phyloP scores from a whole-genome alignment of 495 filamentous ascomycete species.

The Aspergillus leporis region DNA sequence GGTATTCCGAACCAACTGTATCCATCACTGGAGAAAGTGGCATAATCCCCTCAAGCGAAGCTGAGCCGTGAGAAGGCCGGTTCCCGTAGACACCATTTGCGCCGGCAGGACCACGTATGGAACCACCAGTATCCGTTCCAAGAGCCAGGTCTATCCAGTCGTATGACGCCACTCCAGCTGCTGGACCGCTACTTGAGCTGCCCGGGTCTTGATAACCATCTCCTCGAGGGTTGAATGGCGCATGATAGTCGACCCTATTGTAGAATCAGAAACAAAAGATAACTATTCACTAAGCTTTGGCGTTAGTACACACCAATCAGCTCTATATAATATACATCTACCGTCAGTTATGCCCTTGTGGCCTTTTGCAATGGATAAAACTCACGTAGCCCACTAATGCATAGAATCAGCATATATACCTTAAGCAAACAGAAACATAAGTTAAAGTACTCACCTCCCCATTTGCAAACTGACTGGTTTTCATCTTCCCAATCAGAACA shows the following conservation, averaged over 20 bases:
- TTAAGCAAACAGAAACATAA: too few species aligned
- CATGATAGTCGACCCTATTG: slow-evolving; percentile 40
- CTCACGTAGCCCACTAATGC: too few species aligned
- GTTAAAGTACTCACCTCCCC: slow-evolving; percentile 32
- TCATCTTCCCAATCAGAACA: slow-evolving; percentile 48
- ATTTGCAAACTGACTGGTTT: slow-evolving; percentile 46
- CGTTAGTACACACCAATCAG: too few species aligned
- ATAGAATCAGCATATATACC: too few species aligned
- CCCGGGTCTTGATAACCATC: slow-evolving; percentile 43
- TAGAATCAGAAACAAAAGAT: too few species aligned
- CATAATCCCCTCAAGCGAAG: slow-evolving; percentile 37
- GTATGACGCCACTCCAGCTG: slow-evolving; percentile 36
- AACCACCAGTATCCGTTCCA: slow-evolving; percentile 49
- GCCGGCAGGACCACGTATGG: slow-evolving; percentile 33
- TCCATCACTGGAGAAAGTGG: slow-evolving; percentile 47
- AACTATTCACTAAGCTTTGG: too few species aligned
- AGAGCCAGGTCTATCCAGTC: slow-evolving; percentile 46
- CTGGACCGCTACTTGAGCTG: slow-evolving; percentile 35
- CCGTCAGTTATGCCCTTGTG: too few species aligned
- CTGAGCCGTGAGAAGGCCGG: slow-evolving; percentile 25
- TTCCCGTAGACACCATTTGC: slow-evolving; percentile 39
- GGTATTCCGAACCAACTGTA: slow-evolving; percentile 47
- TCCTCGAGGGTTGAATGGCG: slow-evolving; percentile 45
- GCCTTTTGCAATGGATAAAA: too few species aligned
- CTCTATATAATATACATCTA: too few species aligned